Evolutionary conservation across 139 green algal species (phyloP), one percentile per base, ranked within the genome.

Genomic region (Chlorella sp.): DNA sequence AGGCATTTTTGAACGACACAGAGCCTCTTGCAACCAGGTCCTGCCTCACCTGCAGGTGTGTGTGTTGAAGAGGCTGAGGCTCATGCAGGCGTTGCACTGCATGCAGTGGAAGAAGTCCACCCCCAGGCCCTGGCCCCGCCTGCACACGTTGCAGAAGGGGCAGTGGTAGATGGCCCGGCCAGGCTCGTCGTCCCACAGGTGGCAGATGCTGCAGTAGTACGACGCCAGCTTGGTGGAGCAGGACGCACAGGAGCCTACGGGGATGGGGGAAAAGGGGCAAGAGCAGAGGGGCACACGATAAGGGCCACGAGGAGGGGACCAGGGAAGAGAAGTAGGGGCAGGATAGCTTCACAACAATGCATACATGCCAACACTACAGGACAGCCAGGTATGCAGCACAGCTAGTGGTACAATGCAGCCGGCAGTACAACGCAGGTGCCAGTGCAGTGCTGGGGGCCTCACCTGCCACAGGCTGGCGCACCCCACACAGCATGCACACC

Each of bases 31-130:
- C n/a, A n/a, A n/a, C n/a, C n/a, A n/a, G n/a, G n/a, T n/a, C n/a
- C n/a, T n/a, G n/a, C n/a, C n/a, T n/a, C n/a, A n/a, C n/a, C n/a
- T 86, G 87, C 95, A 99, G 67, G 86, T 90, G 88, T 99, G 95
- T 34, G 76, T 78, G 30, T 86, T 82, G 80, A 94, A 95, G 6
- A 97, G 80, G 35, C 79, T 78, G 50, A 98, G 83, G 73, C 77
- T 87, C 92, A 99, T 98, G 91, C 95, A 99, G 23, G 90, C 78
- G 79, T 98, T 98, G 90, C 94, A 98, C 55, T 88, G 83, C 94
- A 98, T 98, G 91, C 94, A 98, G 86, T 98, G 94, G 85, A 95
- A 97, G 74, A 92, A 94, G 80, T 98, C 94, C 1, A 96, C 81
- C 30, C 93, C 93, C 62, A 97, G 86, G 1, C 83, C 79, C 22